Evolutionary conservation across 805 yeast species (phyloP), one percentile per base, ranked within the genome.

Genomic region (Cyberlindnera maritima): DNA sequence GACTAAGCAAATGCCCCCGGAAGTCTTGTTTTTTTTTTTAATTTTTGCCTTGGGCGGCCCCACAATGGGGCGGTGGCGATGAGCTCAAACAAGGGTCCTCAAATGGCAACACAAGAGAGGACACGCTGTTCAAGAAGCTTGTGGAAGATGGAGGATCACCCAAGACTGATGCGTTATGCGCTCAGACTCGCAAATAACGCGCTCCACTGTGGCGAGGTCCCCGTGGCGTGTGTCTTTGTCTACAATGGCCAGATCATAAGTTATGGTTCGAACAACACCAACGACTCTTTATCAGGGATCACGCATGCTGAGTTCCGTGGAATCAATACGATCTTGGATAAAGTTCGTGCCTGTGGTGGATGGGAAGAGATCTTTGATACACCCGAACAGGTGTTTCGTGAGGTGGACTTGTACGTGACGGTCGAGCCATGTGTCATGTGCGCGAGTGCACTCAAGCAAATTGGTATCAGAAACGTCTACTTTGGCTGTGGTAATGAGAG

Each of bases 401-500:
- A 82, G 21, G 72, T 87, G 3, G 81, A 80, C 26, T 71, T 94
- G 8, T 92, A 90, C 64, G 99, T 94, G 21, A 90, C 98, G 0
- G 97, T 94, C 0, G 99, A 94, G 65, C 99, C 99, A 0, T 94
- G 99, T 62, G 85, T 94, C 8, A 94, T 94, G 99, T 94, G 99
- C 69, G 98, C 97, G 0, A 81, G 94, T 35, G 90, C 96, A 2
- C 67, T 94, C 35, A 75, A 91, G 48, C 99, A 94, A 57, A 63
- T 91, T 39, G 84, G 85, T 2, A 80, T 94, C 11, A 66, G 79
- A 26, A 70, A 72, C 35, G 96, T 92, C 1, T 81, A 82, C 39
- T 94, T 88, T 59, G 98, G 99, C 0, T 91, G 97, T 60, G 94
- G 89, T 0, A 94, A 94, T 63, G 98, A 92, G 52, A 68, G 98